phyloP scores from a whole-genome alignment of 768 basidiomycete genomes.

The Lactarius sanguifluus region DNA sequence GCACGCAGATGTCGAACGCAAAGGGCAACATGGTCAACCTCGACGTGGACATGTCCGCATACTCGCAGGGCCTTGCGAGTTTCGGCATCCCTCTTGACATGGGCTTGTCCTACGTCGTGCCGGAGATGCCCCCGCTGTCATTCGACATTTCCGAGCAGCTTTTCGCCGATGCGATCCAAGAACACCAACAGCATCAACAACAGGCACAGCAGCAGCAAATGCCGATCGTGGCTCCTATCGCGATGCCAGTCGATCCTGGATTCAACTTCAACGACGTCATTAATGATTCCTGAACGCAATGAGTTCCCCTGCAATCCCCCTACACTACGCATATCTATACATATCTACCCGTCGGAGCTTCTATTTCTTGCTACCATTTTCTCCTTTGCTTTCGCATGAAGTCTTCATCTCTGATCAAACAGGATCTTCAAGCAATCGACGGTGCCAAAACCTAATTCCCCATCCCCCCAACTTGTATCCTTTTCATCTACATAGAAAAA shows the following conservation, averaged over 20 bases:
- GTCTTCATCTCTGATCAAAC: constrained; percentile 9
- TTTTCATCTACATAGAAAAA: not conserved
- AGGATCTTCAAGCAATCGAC: not conserved
- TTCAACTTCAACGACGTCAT: constrained; percentile 30
- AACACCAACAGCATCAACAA: constrained; percentile 6
- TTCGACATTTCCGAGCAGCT: constrained; percentile 21
- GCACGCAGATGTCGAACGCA: not conserved
- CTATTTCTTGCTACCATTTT: constrained; percentile 6
- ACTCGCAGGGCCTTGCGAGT: constrained; percentile 25
- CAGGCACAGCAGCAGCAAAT: constrained; percentile 9
- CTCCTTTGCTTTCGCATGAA: not conserved
- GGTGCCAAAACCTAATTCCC: not conserved
- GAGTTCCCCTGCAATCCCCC: constrained; percentile 2
- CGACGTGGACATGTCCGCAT: constrained; percentile 25
- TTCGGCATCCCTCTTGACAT: constrained; percentile 27
- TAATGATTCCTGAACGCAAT: constrained; percentile 26
- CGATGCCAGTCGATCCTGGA: constrained; percentile 13
- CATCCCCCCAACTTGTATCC: not conserved
- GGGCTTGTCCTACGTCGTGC: constrained; percentile 24
- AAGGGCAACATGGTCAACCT: constrained; percentile 1
- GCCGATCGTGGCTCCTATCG: constrained; percentile 18
- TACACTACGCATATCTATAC: not conserved
- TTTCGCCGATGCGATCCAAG: constrained; percentile 19
- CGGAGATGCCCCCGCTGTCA: constrained; percentile 22
- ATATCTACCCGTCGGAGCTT: constrained; percentile 18